phyloP scores from a whole-genome alignment of 805 yeast genomes.

The Ogataea neopini region DNA sequence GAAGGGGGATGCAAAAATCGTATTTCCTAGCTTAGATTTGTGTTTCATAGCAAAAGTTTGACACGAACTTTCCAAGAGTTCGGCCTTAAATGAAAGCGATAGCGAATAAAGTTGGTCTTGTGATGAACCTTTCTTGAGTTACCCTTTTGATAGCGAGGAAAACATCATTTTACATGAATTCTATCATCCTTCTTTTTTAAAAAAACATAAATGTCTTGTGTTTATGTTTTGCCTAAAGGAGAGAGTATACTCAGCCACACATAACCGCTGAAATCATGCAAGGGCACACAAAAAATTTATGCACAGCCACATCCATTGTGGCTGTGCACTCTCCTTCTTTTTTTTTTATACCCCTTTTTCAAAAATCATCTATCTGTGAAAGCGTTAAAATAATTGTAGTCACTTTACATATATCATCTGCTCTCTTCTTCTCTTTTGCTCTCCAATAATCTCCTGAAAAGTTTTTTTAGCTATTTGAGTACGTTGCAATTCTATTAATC shows the following conservation, averaged over 20 bases:
- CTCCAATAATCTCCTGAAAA: neutral
- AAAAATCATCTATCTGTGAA: neutral
- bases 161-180: neutral
- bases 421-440: no score
- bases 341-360: neutral
- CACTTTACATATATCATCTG: neutral
- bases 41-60: slow-evolving; percentile 17
- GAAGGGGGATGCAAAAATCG: slow-evolving; percentile 27
- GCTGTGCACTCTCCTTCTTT: neutral
- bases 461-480: slow-evolving; percentile 1
- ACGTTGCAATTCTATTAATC: neutral
- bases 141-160: neutral
- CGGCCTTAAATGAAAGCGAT: neutral
- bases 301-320: no score
- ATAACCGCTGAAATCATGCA: slow-evolving; percentile 2
- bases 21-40: slow-evolving; percentile 14
- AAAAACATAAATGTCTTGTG: slow-evolving; percentile 4
- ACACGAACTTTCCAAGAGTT: neutral
- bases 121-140: neutral
- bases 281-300: no score
- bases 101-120: neutral
- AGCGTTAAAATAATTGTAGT: neutral
- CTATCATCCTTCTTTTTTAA: neutral
- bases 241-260: slow-evolving; percentile 4
- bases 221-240: slow-evolving; percentile 24